Evolutionary conservation across 1,284 basidiomycete species (phyloP).

Genomic region (Vanrija sp.): DNA sequence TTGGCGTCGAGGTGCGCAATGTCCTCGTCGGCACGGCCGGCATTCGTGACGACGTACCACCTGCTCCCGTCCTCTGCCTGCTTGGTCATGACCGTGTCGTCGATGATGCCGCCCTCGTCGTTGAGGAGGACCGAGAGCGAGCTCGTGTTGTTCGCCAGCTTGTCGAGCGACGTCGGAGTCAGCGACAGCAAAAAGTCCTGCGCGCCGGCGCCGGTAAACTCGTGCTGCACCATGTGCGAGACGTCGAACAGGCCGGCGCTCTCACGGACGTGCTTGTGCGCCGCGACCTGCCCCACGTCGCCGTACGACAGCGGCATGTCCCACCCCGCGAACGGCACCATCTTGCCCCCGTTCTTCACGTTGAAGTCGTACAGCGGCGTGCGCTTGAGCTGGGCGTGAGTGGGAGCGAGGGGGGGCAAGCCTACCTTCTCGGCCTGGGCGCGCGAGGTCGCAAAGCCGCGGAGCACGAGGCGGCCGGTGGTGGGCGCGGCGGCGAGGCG

Average conservation of each 20-base stretch:
- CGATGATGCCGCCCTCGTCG: slow-evolving; percentile 86
- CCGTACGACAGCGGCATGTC: slow-evolving; percentile 90
- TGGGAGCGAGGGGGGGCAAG: background rate
- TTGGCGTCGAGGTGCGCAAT: slow-evolving; percentile 69
- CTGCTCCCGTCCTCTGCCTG: slow-evolving; percentile 62
- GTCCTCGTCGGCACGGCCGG: slow-evolving; percentile 77
- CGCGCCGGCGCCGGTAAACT: slow-evolving; percentile 68
- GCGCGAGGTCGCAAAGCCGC: slow-evolving; percentile 19
- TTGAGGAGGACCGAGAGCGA: slow-evolving; percentile 88
- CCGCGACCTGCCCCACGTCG: slow-evolving; percentile 78
- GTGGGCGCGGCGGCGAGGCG: slow-evolving; percentile 1
- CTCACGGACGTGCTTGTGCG: slow-evolving; percentile 84
- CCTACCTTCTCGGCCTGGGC: slow-evolving; percentile 18
- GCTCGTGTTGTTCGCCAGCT: slow-evolving; percentile 65
- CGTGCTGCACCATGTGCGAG: slow-evolving; percentile 93
- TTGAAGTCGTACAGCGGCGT: slow-evolving; percentile 93
- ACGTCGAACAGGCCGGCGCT: slow-evolving; percentile 92
- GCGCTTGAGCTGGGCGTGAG: slow-evolving; percentile 50
- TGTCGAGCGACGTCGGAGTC: slow-evolving; percentile 71
- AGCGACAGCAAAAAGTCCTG: slow-evolving; percentile 79
- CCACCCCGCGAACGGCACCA: slow-evolving; percentile 95
- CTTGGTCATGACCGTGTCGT: slow-evolving; percentile 83
- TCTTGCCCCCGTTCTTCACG: slow-evolving; percentile 76
- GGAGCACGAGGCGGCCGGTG: slow-evolving; percentile 11
- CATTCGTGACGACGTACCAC: slow-evolving; percentile 96